These are phyloP conservation scores for Solanum lycopersicoides DNA, from an alignment of 257 asterid genomes.

Conservation along the genomic window DNA sequence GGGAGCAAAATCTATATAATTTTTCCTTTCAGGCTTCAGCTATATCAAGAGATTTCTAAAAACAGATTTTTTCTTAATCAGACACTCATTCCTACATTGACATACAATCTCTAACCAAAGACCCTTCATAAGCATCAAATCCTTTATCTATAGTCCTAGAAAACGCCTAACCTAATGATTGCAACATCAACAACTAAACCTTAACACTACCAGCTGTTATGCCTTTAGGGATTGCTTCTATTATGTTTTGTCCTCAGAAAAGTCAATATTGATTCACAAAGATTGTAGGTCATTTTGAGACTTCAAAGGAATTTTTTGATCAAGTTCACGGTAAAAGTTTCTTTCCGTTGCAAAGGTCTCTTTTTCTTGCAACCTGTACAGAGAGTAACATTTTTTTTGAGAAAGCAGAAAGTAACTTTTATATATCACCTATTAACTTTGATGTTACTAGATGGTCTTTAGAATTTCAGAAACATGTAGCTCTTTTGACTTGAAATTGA, in stretches of 20 bases:
- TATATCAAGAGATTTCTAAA: background rate
- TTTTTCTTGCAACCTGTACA: background rate
- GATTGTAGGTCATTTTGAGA: background rate
- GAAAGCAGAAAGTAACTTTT: background rate
- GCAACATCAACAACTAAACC: background rate
- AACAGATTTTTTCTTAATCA: background rate
- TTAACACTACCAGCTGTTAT: background rate
- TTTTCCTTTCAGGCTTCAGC: background rate
- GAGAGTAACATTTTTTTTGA: background rate
- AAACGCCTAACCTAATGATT: background rate
- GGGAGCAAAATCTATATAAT: background rate
- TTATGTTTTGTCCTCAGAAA: background rate
- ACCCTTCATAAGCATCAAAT: background rate
- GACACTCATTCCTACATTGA: background rate
- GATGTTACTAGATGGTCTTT: background rate
- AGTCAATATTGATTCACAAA: background rate
- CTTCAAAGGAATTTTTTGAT: background rate
- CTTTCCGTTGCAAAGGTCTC: background rate
- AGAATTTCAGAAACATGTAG: background rate
- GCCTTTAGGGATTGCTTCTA: background rate
- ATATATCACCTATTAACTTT: background rate
- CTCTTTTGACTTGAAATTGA: background rate
- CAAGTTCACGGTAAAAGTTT: background rate
- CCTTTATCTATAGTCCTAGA: background rate
- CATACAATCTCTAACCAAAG: background rate